Percentiles rank a stretch among this genome's conserved stretches.
Evolutionary conservation across 2,329 filamentous ascomycete species (phyloP).

Genomic region (Sphaceloma murrayae): DNA sequence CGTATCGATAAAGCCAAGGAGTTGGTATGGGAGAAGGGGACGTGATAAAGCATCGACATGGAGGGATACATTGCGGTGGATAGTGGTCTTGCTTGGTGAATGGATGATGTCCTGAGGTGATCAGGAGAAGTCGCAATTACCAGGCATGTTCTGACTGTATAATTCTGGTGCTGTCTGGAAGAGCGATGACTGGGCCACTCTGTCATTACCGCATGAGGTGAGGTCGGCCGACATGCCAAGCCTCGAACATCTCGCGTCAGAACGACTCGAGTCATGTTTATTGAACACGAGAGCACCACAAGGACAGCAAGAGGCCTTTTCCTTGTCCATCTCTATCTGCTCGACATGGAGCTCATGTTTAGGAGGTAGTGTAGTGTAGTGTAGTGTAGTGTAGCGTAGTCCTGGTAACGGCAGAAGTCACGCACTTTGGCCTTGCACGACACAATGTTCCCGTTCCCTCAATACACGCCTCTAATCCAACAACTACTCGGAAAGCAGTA

Average conservation of each 20-base stretch:
- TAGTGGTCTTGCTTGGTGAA: background rate
- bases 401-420: no score
- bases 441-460: no score
- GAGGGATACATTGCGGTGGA: conserved; percentile 42
- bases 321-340: no score
- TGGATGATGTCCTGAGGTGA: conserved; percentile 5
- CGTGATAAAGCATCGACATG: conserved; percentile 39
- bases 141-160: conserved; percentile 8
- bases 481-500: no score
- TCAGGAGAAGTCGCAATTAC: conserved; percentile 10
- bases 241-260: background rate
- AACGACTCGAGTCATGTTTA: no score
- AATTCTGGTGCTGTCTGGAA: background rate
- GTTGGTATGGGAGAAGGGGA: conserved; percentile 43
- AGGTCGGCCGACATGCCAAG: conserved; percentile 7
- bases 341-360: no score
- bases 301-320: no score
- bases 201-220: background rate
- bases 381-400: no score
- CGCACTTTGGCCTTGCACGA: no score
- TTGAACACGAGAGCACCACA: no score
- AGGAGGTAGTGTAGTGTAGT: no score
- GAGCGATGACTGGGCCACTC: background rate
- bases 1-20: conserved; percentile 36
- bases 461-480: no score